Conservation (phyloP, 108 stramenopile species). For the Nitzschia putrida region DNA sequence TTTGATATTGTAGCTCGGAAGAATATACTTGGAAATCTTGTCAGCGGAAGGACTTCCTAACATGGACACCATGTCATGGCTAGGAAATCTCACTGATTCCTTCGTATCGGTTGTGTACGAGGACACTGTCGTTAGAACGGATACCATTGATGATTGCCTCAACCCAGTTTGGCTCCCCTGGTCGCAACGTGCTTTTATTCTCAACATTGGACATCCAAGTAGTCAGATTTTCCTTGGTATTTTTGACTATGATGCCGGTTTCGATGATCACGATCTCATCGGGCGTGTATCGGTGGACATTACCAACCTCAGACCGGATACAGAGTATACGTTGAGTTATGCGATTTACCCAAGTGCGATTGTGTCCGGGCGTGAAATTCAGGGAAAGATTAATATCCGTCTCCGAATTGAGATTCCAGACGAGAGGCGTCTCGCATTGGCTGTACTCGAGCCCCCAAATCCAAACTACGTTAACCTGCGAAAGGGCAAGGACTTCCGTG, state of each 20-base stretch:
- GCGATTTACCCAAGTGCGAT: slow-evolving; percentile 52
- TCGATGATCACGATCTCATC: slow-evolving; percentile 64
- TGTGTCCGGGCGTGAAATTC: slow-evolving; percentile 27
- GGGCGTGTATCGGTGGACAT: slow-evolving; percentile 73
- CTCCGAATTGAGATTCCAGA: slow-evolving; percentile 61
- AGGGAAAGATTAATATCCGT: slow-evolving; percentile 43
- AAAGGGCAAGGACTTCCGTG: slow-evolving; percentile 63
- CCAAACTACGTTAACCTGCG: slow-evolving; percentile 66
- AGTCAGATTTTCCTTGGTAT: slow-evolving; percentile 67
- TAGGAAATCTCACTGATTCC: slow-evolving; percentile 77
- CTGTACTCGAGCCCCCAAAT: slow-evolving; percentile 48
- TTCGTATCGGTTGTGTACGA: slow-evolving; percentile 74
- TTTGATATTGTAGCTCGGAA: slow-evolving; percentile 41
- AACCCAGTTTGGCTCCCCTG: slow-evolving; percentile 81
- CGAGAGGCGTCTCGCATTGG: slow-evolving; percentile 52
- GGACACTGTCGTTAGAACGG: slow-evolving; percentile 55
- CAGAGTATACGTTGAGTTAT: slow-evolving; percentile 66
- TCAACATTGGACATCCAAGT: slow-evolving; percentile 68
- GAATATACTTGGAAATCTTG: slow-evolving; percentile 70
- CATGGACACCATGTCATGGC: slow-evolving; percentile 51
- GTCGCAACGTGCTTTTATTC: slow-evolving; percentile 75
- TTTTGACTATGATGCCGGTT: slow-evolving; percentile 69
- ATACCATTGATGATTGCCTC: slow-evolving; percentile 74
- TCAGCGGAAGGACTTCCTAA: slow-evolving; percentile 73
- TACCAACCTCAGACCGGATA: slow-evolving; percentile 59